Percentiles rank a stretch among this genome's conserved stretches.
Conservation (phyloP, 306 rosid species). For the Urtica urens region DNA sequence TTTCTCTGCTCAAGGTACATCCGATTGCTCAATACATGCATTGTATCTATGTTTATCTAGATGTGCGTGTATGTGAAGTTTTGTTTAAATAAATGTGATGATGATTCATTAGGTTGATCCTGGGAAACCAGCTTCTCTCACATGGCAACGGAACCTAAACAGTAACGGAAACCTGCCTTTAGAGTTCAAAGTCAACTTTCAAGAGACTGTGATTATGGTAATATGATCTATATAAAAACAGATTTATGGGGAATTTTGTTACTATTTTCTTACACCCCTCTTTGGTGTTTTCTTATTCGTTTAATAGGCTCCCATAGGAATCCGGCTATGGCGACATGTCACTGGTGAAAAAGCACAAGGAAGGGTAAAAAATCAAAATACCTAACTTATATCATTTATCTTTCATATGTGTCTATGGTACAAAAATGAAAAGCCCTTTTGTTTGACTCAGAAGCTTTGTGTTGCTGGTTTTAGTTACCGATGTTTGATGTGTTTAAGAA, state of each 20-base stretch:
- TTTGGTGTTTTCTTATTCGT: neutral
- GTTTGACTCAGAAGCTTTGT: neutral
- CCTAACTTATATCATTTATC: neutral
- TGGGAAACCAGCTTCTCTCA: constrained; percentile 46
- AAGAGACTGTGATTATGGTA: constrained; percentile 61
- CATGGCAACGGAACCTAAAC: constrained; percentile 68
- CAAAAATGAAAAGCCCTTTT: neutral
- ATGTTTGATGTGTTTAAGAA: constrained; percentile 16
- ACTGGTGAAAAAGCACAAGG: constrained; percentile 57
- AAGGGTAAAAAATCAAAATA: constrained; percentile 34
- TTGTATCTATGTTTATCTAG: neutral
- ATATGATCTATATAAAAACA: neutral
- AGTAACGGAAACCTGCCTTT: constrained; percentile 21
- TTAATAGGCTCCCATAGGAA: constrained; percentile 58
- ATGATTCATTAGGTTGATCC: constrained; percentile 35
- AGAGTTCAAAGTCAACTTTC: constrained; percentile 29
- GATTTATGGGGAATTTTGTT: constrained; percentile 4
- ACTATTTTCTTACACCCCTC: neutral
- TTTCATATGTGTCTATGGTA: neutral
- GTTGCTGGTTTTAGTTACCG: constrained; percentile 1
- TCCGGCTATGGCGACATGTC: constrained; percentile 49
- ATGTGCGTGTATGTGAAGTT: no score
- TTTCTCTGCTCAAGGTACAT: neutral
- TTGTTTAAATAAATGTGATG: no score
- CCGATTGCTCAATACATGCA: no score